Conservation (phyloP, 1,284 basidiomycete genomes). For the Cutaneotrichosporon sp. region DNA sequence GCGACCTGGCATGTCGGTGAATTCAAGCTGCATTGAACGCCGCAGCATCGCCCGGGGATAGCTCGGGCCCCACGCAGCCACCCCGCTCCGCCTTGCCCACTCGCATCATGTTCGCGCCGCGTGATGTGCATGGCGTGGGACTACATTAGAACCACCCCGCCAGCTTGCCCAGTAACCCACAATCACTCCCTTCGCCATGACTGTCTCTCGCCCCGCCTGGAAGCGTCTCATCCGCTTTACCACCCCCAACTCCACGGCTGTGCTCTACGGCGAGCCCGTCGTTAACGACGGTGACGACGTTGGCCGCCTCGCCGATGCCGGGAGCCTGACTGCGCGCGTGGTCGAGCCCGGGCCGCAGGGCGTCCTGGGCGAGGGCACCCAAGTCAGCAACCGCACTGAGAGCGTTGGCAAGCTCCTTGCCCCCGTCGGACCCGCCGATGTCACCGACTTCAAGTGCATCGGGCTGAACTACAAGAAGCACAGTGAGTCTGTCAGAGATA, state of each 20-base stretch:
- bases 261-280: slow-evolving; percentile 31
- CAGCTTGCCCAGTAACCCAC: neutral
- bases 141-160: neutral
- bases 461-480: slow-evolving; percentile 33
- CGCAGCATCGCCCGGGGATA: slow-evolving; percentile 2
- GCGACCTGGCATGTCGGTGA: neutral
- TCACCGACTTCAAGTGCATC: slow-evolving; percentile 21
- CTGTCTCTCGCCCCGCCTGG: slow-evolving; percentile 21
- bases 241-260: slow-evolving; percentile 15
- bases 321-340: slow-evolving; percentile 22
- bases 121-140: no score
- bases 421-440: neutral
- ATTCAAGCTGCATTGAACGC: neutral
- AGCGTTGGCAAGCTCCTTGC: slow-evolving; percentile 17
- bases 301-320: slow-evolving; percentile 35
- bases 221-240: slow-evolving; percentile 33
- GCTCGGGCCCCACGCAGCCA: neutral
- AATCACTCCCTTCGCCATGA: neutral
- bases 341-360: slow-evolving; percentile 13
- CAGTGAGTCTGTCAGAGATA: slow-evolving; percentile 20
- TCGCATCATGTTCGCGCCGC: no score
- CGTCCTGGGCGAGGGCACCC: slow-evolving; percentile 16
- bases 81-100: neutral
- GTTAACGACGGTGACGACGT: slow-evolving; percentile 29
- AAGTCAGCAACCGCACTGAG: slow-evolving; percentile 12